Conservation (phyloP, 345 rosid species). For the Salix exigua region DNA sequence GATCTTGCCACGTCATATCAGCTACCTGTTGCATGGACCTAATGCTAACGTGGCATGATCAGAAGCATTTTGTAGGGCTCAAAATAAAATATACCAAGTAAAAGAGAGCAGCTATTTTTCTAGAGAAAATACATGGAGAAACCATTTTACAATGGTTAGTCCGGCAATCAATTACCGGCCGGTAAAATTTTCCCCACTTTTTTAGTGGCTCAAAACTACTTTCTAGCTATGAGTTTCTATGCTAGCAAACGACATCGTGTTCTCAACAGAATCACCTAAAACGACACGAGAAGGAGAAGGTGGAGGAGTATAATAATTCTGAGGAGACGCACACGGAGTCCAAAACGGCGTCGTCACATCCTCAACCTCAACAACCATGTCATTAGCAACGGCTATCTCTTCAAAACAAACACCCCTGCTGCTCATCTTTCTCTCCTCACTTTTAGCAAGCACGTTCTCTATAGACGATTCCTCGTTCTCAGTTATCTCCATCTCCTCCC, state of each 20-base stretch:
- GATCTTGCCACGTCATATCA: slow-evolving; percentile 8
- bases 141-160: neutral
- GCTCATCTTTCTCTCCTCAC: neutral
- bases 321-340: slow-evolving; percentile 65
- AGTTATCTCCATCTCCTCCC: slow-evolving; percentile 26
- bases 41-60: slow-evolving; percentile 4
- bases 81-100: neutral
- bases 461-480: neutral
- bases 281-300: slow-evolving; percentile 47
- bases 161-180: neutral
- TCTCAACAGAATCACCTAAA: neutral
- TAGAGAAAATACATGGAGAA: neutral
- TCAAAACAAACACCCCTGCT: slow-evolving; percentile 6
- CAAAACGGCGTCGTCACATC: slow-evolving; percentile 57
- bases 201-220: neutral
- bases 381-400: neutral
- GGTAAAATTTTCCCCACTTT: neutral
- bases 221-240: neutral
- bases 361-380: neutral
- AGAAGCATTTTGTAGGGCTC: neutral
- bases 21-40: neutral
- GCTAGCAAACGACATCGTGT: neutral
- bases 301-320: slow-evolving; percentile 51
- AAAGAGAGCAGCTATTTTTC: neutral
- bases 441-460: neutral